These are phyloP conservation scores for Erysimum pusillum DNA, from an alignment of 441 rosid species.

Conservation along the genomic window DNA sequence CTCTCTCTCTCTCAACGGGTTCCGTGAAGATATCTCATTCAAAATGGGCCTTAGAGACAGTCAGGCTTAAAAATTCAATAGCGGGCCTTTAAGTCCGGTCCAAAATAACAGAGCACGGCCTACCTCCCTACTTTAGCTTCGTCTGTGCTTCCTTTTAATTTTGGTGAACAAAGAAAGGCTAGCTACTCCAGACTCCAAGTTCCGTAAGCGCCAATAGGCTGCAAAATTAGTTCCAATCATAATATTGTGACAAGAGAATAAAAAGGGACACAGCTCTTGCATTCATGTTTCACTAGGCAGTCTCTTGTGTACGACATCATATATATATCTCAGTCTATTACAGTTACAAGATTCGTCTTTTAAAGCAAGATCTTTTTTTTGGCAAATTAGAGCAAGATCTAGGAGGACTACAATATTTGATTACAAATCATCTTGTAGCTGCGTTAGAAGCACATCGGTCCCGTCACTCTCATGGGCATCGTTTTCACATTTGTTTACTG, in stretches of 20 bases:
- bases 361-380: no score
- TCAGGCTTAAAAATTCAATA: neutral
- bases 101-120: slow-evolving; percentile 13
- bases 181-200: neutral
- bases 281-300: slow-evolving; percentile 19
- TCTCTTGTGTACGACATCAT: neutral
- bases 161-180: neutral
- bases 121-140: neutral
- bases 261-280: slow-evolving; percentile 2
- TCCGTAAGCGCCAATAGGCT: neutral
- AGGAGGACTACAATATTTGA: slow-evolving; percentile 7
- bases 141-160: neutral
- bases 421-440: slow-evolving; percentile 44
- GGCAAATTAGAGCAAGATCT: slow-evolving; percentile 23
- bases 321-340: slow-evolving; percentile 16
- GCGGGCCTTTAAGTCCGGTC: slow-evolving; percentile 23
- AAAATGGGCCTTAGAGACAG: slow-evolving; percentile 12
- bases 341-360: slow-evolving; percentile 26
- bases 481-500: slow-evolving; percentile 22
- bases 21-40: slow-evolving; percentile 9
- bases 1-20: neutral
- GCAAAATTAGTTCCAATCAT: neutral
- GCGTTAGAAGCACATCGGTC: slow-evolving; percentile 28
- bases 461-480: slow-evolving; percentile 32
- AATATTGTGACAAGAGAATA: neutral